Percentiles rank a stretch among this genome's conserved stretches.
phyloP scores from a whole-genome alignment of 306 rosid genomes.

The Corylus americana region DNA sequence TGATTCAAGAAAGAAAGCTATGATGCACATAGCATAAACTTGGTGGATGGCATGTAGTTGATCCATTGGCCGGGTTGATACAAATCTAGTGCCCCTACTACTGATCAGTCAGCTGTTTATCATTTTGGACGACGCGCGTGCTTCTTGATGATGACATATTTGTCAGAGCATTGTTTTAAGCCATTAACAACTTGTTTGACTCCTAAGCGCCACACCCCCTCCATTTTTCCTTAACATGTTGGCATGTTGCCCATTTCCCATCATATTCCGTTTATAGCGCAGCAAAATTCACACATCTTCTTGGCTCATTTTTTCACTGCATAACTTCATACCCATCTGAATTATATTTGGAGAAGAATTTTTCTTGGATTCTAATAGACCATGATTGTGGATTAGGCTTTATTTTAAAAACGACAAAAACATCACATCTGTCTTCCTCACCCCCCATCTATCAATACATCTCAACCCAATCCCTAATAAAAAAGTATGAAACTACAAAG shows the following conservation, averaged over 20 bases:
- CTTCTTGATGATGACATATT: conserved; percentile 50
- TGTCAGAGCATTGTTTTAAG: conserved; percentile 50
- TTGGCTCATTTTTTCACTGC: conserved; percentile 27
- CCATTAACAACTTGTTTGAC: conserved; percentile 49
- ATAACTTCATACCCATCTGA: conserved; percentile 20
- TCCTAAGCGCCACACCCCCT: not conserved
- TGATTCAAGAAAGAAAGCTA: too few species aligned
- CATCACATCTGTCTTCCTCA: conserved; percentile 20
- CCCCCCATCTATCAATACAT: not conserved
- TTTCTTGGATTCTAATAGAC: conserved; percentile 41
- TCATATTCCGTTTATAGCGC: not conserved
- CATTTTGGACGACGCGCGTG: conserved; percentile 51
- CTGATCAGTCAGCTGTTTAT: conserved; percentile 16
- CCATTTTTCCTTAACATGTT: not conserved
- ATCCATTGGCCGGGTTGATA: not conserved
- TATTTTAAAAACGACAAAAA: conserved; percentile 10
- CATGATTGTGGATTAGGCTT: conserved; percentile 28
- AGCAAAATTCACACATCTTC: conserved; percentile 2
- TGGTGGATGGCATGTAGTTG: too few species aligned
- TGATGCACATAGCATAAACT: too few species aligned
- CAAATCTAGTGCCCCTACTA: conserved; percentile 7
- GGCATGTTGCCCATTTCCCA: conserved; percentile 20
- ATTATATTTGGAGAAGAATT: not conserved
- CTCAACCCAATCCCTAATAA: not conserved
- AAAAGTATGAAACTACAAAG: not conserved